Base-by-base conservation (phyloP, 2,329 filamentous ascomycete genomes). In the Aspergillus oerlinghausenensis region DNA sequence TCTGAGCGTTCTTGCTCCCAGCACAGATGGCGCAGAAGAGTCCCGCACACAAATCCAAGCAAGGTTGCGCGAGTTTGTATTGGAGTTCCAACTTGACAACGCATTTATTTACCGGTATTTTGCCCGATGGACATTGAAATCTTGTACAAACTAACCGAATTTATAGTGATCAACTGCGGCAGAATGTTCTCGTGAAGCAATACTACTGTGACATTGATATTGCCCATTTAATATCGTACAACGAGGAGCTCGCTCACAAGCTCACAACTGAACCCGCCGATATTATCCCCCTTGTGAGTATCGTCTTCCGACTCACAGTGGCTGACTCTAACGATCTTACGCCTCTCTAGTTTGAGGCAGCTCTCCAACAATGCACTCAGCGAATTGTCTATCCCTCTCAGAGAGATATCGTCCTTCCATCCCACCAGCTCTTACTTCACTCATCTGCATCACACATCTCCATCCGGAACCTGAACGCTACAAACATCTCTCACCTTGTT, bases 131-230 rank as follows among this genome's bases (percentile, higher is more conserved):
- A 77, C 59, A 62, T 21, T 51, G 43, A 42, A 59, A 50, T 42
- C 50, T 47, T 47, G 51, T 55, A 32, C 11, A 45, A 25, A 43
- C 35, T 55, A 55, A 60, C 47, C 40, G 21, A 38, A 51, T 14
- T 4, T 52, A 50, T 62, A 95, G 94, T 83, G 93, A 97, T 69
- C 94, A 97, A 76, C 84, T 99, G 57, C 86, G 90, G 67, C 92
- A 97, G 71, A 99, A 99, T 78, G 92, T 94, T 7, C 83, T 97
- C 1, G 82, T 96, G 45, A 94, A 96, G 73, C 92, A 92, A 67
- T 97, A 92, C 78, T 97, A 88, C 75, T 97, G 94, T 79, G 93
- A 99, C 73, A 85, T 99, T 71, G 92, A 99, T 73, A 90, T 99
- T 66, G 90, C 89, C 60, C 93, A 99, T 73, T 79, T 99, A 57